Evolutionary conservation across 176 grass and related monocot species (phyloP).

Genomic region (Otatea glauca): DNA sequence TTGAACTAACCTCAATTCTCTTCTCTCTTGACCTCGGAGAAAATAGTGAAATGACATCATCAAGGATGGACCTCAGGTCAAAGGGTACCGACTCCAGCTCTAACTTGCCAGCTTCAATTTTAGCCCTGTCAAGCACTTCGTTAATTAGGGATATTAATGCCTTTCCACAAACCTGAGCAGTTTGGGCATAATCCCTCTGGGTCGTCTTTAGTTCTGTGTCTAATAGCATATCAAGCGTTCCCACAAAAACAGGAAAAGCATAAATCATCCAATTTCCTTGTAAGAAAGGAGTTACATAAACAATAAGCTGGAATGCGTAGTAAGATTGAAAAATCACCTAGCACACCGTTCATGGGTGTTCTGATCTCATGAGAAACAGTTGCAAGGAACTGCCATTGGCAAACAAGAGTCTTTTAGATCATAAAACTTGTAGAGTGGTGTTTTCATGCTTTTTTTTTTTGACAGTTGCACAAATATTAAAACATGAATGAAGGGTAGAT

Average conservation of each 20-base stretch:
- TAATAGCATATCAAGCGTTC: slow-evolving; percentile 98
- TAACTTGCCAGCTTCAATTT: slow-evolving; percentile 90
- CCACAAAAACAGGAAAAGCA: slow-evolving; percentile 47
- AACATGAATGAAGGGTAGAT: no score
- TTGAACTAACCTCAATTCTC: slow-evolving; percentile 75
- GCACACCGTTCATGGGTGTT: slow-evolving; percentile 98
- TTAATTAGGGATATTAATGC: slow-evolving; percentile 92
- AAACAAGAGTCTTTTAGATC: slow-evolving; percentile 42
- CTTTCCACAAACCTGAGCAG: slow-evolving; percentile 92
- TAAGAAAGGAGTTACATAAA: slow-evolving; percentile 33
- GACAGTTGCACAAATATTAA: no score
- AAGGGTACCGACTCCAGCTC: slow-evolving; percentile 85
- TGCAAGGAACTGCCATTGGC: slow-evolving; percentile 84
- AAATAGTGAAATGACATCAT: slow-evolving; percentile 90
- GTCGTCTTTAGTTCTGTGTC: slow-evolving; percentile 77
- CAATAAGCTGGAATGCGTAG: neutral
- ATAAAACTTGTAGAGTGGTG: no score
- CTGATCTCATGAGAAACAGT: slow-evolving; percentile 99
- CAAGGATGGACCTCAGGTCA: slow-evolving; percentile 82
- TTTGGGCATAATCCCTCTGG: slow-evolving; percentile 92
- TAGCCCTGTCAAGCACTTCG: slow-evolving; percentile 96
- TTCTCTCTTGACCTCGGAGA: slow-evolving; percentile 81
- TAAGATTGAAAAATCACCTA: slow-evolving; percentile 59
- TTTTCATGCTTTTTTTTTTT: no score
- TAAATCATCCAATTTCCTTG: slow-evolving; percentile 1